Conservation (phyloP, 176 grass and related monocot species). For the Typha latifolia region DNA sequence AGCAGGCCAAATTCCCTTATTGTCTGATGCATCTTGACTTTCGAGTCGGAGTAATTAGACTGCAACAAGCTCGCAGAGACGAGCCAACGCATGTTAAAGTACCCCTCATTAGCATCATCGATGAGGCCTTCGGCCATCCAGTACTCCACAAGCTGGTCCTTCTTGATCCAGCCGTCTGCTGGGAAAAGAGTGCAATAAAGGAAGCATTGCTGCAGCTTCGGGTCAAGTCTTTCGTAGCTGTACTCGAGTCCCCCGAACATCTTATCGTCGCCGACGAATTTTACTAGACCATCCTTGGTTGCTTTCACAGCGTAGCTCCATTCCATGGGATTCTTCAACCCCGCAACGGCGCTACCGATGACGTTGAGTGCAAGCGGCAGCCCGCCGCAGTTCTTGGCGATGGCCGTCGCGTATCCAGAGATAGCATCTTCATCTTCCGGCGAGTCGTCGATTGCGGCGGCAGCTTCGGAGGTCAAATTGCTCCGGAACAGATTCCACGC, state of each 20-base stretch:
- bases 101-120: conserved; percentile 11
- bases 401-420: conserved; percentile 5
- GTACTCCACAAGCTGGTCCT: conserved; percentile 50
- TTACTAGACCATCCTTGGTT: conserved; percentile 16
- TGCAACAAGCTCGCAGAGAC: conserved; percentile 55
- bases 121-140: conserved; percentile 68
- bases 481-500: conserved; percentile 43
- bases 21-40: conserved; percentile 68
- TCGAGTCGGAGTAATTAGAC: conserved; percentile 27
- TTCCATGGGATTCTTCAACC: conserved; percentile 20
- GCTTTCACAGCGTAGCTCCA: conserved; percentile 33
- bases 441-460: conserved; percentile 5
- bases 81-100: conserved; percentile 37
- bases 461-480: conserved; percentile 29
- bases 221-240: conserved; percentile 49
- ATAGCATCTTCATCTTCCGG: neutral
- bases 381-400: conserved; percentile 43
- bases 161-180: conserved; percentile 51
- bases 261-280: conserved; percentile 32
- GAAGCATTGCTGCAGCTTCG: conserved; percentile 44
- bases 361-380: conserved; percentile 66
- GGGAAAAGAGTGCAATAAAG: conserved; percentile 69
- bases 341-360: conserved; percentile 47
- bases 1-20: conserved; percentile 40
- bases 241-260: conserved; percentile 45